These are phyloP conservation scores for Penicillium crustosum DNA, from an alignment of 2,329 filamentous ascomycete genomes.

Conservation along the genomic window DNA sequence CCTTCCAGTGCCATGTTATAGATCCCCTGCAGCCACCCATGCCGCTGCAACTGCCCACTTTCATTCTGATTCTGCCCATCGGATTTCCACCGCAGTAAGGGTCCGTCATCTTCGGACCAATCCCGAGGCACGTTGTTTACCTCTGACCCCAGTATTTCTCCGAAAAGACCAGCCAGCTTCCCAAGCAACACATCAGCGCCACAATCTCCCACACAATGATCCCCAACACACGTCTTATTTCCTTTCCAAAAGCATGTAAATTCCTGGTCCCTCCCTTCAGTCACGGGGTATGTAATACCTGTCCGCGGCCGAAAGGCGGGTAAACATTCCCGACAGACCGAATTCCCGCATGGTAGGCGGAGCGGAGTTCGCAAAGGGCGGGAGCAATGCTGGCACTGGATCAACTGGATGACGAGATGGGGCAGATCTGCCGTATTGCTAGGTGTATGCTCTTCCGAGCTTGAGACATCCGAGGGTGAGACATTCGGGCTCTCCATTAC, in stretches of 20 bases:
- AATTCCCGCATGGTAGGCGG: constrained; percentile 78
- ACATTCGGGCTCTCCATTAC: constrained; percentile 11
- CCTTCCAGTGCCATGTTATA: constrained; percentile 66
- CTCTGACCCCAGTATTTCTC: constrained; percentile 29
- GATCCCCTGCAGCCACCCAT: constrained; percentile 57
- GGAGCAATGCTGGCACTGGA: constrained; percentile 77
- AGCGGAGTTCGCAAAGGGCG: constrained; percentile 66
- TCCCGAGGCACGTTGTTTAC: constrained; percentile 1
- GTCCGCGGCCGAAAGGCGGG: constrained; percentile 64
- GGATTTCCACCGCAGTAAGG: constrained; percentile 30
- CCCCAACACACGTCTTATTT: constrained; percentile 57
- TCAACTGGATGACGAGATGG: constrained; percentile 66
- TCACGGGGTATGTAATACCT: constrained; percentile 75
- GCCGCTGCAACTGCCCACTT: constrained; percentile 9
- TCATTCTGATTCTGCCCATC: constrained; percentile 3
- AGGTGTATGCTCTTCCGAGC: constrained; percentile 33
- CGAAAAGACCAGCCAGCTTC: constrained; percentile 66
- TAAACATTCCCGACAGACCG: constrained; percentile 72
- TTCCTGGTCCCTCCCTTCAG: constrained; percentile 64
- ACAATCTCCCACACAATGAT: constrained; percentile 77
- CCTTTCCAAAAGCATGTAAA: constrained; percentile 66
- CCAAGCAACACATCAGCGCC: constrained; percentile 72
- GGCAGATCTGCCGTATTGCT: constrained; percentile 56
- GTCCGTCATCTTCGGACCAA: constrained; percentile 34
- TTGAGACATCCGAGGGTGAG: constrained; percentile 12